Evolutionary conservation across 306 rosid species (phyloP), one percentile per base, ranked within the genome.

Genomic region (Canavalia gladiata): DNA sequence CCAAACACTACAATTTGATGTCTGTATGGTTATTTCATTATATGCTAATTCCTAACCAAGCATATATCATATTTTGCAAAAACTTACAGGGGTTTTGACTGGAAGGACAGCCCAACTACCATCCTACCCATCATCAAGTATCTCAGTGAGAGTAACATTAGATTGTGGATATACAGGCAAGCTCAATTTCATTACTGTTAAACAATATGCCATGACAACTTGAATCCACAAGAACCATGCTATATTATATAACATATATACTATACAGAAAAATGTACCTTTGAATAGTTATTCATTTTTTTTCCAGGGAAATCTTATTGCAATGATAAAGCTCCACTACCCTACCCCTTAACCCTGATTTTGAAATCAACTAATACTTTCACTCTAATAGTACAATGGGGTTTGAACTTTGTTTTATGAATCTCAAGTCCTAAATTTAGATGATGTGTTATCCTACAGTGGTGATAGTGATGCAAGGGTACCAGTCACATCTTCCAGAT

Each of bases 401-500:
- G 41, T 37, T 37, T 0, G 41, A 37, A 18, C n/a, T 35, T 80
- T 72, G 3, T 52, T 41, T 54, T 29, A 49, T 49, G 7, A n/a
- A 29, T 45, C 34, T 11, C 41, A 30, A 45, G 3, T 60, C 5
- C 68, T 63, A 29, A 62, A 50, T 42, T 37, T 46, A 8, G 42
- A 65, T 56, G 30, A n/a, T 28, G 11, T 69, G 35, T 71, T 2
- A 18, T 73, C 5, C 9, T 46, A 64, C 87, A 84, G 95, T 76
- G 91, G 92, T 28, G 92, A 91, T 81, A 75, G 46, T 12, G 91
- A 91, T 82, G 72, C 83, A 12, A 4, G 28, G 47, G 84, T 86
- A 29, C 85, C 92, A 41, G 87, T 89, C 37, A 87, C 91, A 66
- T 68, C 90, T 34, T 74, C 92, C 8, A 84, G 90, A 68, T 89